Evolutionary conservation across 805 yeast genomes (phyloP), one percentile per base, ranked within the genome.

Genomic region (Metschnikowia gruessii): DNA sequence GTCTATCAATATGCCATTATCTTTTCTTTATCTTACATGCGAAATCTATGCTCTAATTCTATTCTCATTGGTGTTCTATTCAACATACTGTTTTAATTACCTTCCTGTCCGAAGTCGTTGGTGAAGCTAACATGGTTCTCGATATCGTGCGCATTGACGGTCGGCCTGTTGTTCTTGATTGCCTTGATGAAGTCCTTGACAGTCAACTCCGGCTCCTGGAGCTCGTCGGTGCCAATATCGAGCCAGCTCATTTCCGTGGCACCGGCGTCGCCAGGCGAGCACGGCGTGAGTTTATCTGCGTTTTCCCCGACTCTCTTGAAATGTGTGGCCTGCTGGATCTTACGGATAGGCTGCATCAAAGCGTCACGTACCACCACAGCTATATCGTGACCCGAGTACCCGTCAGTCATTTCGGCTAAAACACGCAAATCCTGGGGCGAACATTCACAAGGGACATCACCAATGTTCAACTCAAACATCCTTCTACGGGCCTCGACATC

Each of bases 281-380:
- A 94, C 1, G 99, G 99, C 13, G 91, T 87, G 41, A 81, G 76
- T 62, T 81, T 82, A 22, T 65, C 69, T 22, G 69, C 72, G 31
- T 37, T 45, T 2, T 69, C 76, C 7, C 75, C 72, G 10, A 80
- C 80, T 50, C 77, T 74, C 62, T 85, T 86, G 73, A 94, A 94
- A 72, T 94, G 99, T 0, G 99, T 94, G 0, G 99, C 97, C 60
- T 81, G 84, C 66, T 92, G 98, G 52, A 94, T 89, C 63, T 89
- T 90, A 58, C 99, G 79, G 49, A 94, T 89, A 1, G 99, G 99
- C 66, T 92, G 95, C 99, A 94, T 94, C 56, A 94, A 73, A 0
- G 98, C 98, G 66, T 94, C 99, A 58, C 96, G 82, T 3, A 94
- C 99, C 10, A 90, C 95, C 29, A 94, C 97, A 0, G 97, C 92